Conservation (phyloP, 345 rosid species). For the Populus davidiana region DNA sequence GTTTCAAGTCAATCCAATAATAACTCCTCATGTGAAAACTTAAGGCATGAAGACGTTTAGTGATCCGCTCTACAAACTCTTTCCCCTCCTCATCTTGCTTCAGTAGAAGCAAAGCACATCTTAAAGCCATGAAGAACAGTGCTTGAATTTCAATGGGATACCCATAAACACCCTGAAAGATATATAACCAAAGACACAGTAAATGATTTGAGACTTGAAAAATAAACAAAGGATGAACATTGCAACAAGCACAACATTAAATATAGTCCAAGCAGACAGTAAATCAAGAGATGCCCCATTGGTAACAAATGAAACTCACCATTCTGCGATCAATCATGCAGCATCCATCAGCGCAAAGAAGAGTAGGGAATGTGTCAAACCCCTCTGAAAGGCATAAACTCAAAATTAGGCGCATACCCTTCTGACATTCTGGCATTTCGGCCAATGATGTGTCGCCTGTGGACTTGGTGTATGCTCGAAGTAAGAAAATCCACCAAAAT, state of each 20-base stretch:
- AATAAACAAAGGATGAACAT: not conserved
- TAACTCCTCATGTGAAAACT: slow-evolving; percentile 90
- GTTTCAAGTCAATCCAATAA: slow-evolving; percentile 91
- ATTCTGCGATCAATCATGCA: slow-evolving; percentile 98
- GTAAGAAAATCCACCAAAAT: slow-evolving; percentile 96
- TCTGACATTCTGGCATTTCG: slow-evolving; percentile 86
- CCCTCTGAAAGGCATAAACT: slow-evolving; percentile 89
- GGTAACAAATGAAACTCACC: slow-evolving; percentile 46
- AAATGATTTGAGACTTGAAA: not conserved
- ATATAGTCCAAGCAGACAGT: not conserved
- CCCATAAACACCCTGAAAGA: slow-evolving; percentile 81
- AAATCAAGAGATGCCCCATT: too few relatives aligned
- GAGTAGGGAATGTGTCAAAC: slow-evolving; percentile 96
- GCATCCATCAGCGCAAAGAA: slow-evolving; percentile 96
- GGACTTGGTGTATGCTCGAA: slow-evolving; percentile 85
- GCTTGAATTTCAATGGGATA: slow-evolving; percentile 95
- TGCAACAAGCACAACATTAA: not conserved
- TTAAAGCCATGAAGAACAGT: slow-evolving; percentile 87
- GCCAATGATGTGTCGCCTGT: slow-evolving; percentile 86
- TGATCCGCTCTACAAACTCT: slow-evolving; percentile 80
- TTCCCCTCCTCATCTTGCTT: slow-evolving; percentile 90
- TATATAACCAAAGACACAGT: not conserved
- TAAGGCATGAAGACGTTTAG: slow-evolving; percentile 84
- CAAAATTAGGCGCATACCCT: slow-evolving; percentile 90
- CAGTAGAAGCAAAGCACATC: slow-evolving; percentile 76